A percentile compares a stretch with the other conserved stretches of the same genome.
These are phyloP conservation scores for Fusarium torreyae DNA, from an alignment of 2,329 filamentous ascomycete species.

Conservation along the genomic window DNA sequence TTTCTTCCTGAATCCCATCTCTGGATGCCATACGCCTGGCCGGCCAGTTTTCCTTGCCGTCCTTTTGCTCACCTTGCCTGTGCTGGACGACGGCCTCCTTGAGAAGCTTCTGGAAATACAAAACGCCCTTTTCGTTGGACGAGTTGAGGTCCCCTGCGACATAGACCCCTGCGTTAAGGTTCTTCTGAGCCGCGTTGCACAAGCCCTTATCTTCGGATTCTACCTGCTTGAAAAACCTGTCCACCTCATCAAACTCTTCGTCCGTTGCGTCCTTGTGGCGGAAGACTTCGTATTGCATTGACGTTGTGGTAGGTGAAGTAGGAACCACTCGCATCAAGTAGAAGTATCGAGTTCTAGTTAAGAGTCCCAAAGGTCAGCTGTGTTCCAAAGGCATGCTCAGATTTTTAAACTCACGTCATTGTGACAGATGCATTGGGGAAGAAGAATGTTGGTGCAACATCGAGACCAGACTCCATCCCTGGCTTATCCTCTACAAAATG, in stretches of 20 bases:
- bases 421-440: constrained; percentile 40
- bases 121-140: constrained; percentile 69
- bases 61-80: constrained; percentile 60
- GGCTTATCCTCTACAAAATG: constrained; percentile 30
- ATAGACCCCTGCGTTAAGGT: constrained; percentile 73
- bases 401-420: constrained; percentile 25
- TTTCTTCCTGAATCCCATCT: constrained; percentile 21
- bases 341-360: constrained; percentile 26
- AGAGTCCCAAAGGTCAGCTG: neutral
- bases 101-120: constrained; percentile 68
- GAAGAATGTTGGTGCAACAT: constrained; percentile 29
- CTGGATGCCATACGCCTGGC: constrained; percentile 54
- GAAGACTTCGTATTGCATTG: constrained; percentile 63
- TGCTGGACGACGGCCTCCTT: constrained; percentile 64
- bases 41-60: constrained; percentile 65
- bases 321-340: constrained; percentile 41
- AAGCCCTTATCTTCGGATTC: constrained; percentile 75
- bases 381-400: fast-evolving
- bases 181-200: constrained; percentile 71
- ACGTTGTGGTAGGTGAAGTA: constrained; percentile 29
- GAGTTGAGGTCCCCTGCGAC: constrained; percentile 74
- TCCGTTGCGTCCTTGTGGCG: constrained; percentile 71
- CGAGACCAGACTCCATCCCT: constrained; percentile 7
- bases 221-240: constrained; percentile 72
- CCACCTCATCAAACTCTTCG: constrained; percentile 69